Evolutionary conservation across 2,329 filamentous ascomycete species (phyloP).

Genomic region (Neonectria neomacrospora): DNA sequence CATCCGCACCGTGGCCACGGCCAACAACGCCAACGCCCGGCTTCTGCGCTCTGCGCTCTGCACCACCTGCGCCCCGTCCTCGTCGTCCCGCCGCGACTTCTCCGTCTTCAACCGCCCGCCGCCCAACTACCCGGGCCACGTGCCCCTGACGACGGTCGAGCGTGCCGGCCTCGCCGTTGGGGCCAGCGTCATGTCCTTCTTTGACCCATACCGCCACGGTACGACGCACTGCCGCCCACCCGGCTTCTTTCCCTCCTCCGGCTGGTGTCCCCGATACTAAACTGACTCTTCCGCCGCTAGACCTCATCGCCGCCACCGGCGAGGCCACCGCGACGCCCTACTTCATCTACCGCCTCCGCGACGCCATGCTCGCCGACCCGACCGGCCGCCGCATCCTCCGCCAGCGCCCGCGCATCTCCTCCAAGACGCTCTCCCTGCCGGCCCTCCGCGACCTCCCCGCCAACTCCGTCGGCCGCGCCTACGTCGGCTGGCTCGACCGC

Average conservation of each 20-base stretch:
- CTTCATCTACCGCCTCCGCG: slow-evolving; percentile 91
- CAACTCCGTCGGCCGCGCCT: slow-evolving; percentile 82
- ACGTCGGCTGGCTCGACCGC: slow-evolving; percentile 90
- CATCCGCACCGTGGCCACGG: slow-evolving; percentile 32
- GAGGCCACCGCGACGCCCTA: slow-evolving; percentile 95
- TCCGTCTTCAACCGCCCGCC: slow-evolving; percentile 86
- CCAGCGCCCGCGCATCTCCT: slow-evolving; percentile 88
- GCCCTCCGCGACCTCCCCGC: slow-evolving; percentile 77
- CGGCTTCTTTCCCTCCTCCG: background rate
- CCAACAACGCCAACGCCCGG: slow-evolving; percentile 28
- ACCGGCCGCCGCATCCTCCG: slow-evolving; percentile 92
- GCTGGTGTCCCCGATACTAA: background rate
- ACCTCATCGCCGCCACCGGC: slow-evolving; percentile 93
- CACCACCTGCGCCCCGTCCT: slow-evolving; percentile 33
- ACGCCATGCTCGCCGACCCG: slow-evolving; percentile 86
- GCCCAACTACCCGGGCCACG: slow-evolving; percentile 91
- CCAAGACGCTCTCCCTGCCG: slow-evolving; percentile 72
- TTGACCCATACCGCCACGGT: slow-evolving; percentile 86
- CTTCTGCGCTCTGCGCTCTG: slow-evolving; percentile 38
- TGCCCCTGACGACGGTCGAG: slow-evolving; percentile 84
- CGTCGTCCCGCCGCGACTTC: slow-evolving; percentile 60
- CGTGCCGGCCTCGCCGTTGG: slow-evolving; percentile 76
- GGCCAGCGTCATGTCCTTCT: slow-evolving; percentile 69
- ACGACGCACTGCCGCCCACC: slow-evolving; percentile 31
- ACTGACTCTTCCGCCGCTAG: slow-evolving; percentile 55